A percentile compares a stretch with the other conserved stretches of the same genome.
These are phyloP conservation scores for Trypanosoma platydactyli DNA, from an alignment of 208 protist genomes.

Conservation along the genomic window DNA sequence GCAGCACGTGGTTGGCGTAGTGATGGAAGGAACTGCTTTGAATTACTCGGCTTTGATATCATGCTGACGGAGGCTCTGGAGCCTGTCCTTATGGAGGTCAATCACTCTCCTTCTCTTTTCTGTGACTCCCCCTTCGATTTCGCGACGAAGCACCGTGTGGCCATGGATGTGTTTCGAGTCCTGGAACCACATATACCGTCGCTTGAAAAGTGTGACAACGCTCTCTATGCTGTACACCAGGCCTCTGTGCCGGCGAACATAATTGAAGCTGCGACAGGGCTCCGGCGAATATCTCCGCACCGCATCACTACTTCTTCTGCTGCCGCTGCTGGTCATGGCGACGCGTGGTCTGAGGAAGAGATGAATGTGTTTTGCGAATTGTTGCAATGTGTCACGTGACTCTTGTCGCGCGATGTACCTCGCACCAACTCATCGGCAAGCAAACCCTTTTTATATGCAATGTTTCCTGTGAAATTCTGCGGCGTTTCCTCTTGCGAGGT, in stretches of 20 bases:
- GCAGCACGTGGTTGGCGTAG: constrained; percentile 41
- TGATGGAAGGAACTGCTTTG: constrained; percentile 77
- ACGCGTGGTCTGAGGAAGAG: constrained; percentile 21
- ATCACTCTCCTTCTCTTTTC: constrained; percentile 89
- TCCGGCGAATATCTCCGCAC: constrained; percentile 29
- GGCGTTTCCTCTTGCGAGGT: too few relatives aligned
- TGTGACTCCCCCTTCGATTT: constrained; percentile 84
- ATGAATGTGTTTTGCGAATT: constrained; percentile 29
- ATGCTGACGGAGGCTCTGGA: constrained; percentile 58
- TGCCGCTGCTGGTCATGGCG: not conserved
- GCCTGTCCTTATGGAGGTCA: constrained; percentile 89
- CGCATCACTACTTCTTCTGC: not conserved
- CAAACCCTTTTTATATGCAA: not conserved
- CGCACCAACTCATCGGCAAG: not conserved
- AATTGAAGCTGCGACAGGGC: constrained; percentile 4
- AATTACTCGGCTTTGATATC: constrained; percentile 90
- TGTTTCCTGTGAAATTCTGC: too few relatives aligned
- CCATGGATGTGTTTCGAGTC: constrained; percentile 68
- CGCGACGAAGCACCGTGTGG: constrained; percentile 67
- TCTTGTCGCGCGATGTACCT: not conserved
- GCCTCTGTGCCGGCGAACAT: not conserved
- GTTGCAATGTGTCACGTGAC: constrained; percentile 3
- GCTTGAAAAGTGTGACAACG: constrained; percentile 16
- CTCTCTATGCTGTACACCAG: constrained; percentile 25
- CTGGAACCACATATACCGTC: constrained; percentile 48